phyloP scores from a whole-genome alignment of 2,329 filamentous ascomycete genomes.

The Penicillium olsonii region DNA sequence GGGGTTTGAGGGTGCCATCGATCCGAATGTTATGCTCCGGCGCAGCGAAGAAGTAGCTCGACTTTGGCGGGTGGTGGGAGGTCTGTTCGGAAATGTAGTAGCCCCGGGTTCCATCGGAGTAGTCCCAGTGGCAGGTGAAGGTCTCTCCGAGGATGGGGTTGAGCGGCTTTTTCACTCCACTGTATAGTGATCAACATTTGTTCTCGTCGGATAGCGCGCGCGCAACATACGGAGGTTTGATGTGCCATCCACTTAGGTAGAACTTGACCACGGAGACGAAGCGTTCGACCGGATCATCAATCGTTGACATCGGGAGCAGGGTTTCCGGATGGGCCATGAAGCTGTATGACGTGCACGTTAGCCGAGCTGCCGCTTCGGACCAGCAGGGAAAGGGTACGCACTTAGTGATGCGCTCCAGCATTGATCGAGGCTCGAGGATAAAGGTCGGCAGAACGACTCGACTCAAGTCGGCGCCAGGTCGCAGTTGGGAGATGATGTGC shows the following conservation, averaged over 20 bases:
- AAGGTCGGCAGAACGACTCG: conserved; percentile 94
- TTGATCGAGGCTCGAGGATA: conserved; percentile 94
- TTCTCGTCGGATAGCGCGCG: background rate
- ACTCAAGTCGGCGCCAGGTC: conserved; percentile 91
- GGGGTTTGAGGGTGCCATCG: conserved; percentile 90
- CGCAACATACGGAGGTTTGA: conserved; percentile 81
- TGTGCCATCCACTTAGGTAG: conserved; percentile 98
- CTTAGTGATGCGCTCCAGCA: conserved; percentile 99
- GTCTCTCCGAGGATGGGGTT: conserved; percentile 96
- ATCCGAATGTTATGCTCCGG: conserved; percentile 92
- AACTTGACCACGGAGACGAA: conserved; percentile 97
- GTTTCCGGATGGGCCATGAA: conserved; percentile 99
- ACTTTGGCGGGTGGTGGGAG: conserved; percentile 96
- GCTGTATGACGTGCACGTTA: conserved; percentile 50
- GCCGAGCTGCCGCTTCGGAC: background rate
- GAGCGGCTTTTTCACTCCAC: conserved; percentile 95
- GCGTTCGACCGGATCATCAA: conserved; percentile 84
- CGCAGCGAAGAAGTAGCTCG: conserved; percentile 98
- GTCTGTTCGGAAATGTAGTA: conserved; percentile 99
- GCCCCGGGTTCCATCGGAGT: conserved; percentile 77
- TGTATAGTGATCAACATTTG: conserved; percentile 39
- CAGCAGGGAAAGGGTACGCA: conserved; percentile 49
- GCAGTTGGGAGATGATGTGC: conserved; percentile 95
- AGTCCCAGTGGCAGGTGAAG: conserved; percentile 95
- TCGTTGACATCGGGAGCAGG: conserved; percentile 79